phyloP scores from a whole-genome alignment of 2,329 filamentous ascomycete species.

The Fusarium fujikuroi region DNA sequence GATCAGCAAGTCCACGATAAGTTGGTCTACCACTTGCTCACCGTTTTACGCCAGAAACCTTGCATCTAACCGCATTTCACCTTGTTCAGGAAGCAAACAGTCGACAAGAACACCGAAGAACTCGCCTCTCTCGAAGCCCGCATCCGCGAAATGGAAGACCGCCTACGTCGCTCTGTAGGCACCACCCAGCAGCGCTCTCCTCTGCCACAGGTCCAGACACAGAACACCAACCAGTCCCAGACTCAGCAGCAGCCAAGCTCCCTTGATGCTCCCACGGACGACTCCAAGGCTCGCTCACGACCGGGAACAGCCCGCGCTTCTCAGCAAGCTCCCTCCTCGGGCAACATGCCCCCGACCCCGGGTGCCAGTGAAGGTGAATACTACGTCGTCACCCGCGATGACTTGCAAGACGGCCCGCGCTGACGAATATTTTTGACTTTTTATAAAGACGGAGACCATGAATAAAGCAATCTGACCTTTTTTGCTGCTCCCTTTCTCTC shows the following conservation, averaged over 20 bases:
- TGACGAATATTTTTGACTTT: conserved; percentile 44
- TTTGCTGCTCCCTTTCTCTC: conserved; percentile 8
- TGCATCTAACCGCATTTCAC: conserved; percentile 26
- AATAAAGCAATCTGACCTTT: conserved; percentile 41
- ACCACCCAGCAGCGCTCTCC: conserved; percentile 28
- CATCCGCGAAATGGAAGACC: conserved; percentile 85
- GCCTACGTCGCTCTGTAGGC: conserved; percentile 62
- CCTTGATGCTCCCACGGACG: conserved; percentile 41
- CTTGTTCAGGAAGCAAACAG: conserved; percentile 76
- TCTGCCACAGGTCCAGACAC: conserved; percentile 26
- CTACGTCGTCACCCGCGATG: conserved; percentile 50
- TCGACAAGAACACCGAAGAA: conserved; percentile 79
- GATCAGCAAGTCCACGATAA: conserved; percentile 82
- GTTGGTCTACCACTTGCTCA: conserved; percentile 62
- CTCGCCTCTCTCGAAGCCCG: conserved; percentile 87
- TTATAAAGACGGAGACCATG: conserved; percentile 52
- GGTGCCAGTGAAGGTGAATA: conserved; percentile 73
- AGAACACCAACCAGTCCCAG: conserved; percentile 32
- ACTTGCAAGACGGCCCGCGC: conserved; percentile 46
- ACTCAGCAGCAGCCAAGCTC: conserved; percentile 25
- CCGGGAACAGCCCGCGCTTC: conserved; percentile 64
- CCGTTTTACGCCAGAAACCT: not conserved
- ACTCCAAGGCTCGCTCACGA: conserved; percentile 58
- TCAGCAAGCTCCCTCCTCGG: conserved; percentile 63
- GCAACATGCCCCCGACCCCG: conserved; percentile 69